Evolutionary conservation across 2,329 filamentous ascomycete genomes (phyloP), one percentile per base, ranked within the genome.

Genomic region (Fusarium globosum): DNA sequence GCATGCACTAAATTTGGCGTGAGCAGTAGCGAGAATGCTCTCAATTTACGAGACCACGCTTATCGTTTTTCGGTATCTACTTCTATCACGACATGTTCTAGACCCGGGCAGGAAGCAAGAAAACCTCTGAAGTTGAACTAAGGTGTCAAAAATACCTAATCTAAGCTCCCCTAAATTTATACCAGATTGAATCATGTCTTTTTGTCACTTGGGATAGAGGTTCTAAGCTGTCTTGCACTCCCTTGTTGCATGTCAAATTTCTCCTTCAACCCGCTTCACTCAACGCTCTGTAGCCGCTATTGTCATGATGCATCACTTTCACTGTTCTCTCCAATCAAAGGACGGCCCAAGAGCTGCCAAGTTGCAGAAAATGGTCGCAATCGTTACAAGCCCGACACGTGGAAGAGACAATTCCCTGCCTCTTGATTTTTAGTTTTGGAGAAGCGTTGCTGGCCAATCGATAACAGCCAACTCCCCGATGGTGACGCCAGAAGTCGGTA

Each of bases 1-100:
- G 57, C 71, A 71, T 60, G 62, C 62, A 61, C 65, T 68, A 74
- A 71, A 72, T 67, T 73, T 74, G 68, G 56, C 42, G 52, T 59
- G 43, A 42, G 41, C 64, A 61, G 56, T 52, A 45, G 33, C 35
- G 41, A 60, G n/a, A 43, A 67, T 56, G 23, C 71, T 66, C 71
- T 55, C 71, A 72, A 68, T 56, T 73, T 74, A 39, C 68, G 46
- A 48, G 49, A 30, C 33, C 30, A 38, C 48, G 39, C 65, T 51
- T 59, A 42, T 65, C 58, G 46, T 16, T 61, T 68, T 68, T 43
- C 13, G 48, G 55, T 23, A 23, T 53, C 13, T 55, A 43, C 20
- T 43, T 60, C 39, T 49, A 60, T 68, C 42, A 35, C 30, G 33
- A 56, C 61, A 52, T 51, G 61, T 38, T 60, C 65, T 60, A 65